Conservation (phyloP, 768 basidiomycete species). For the Tephrocybe rancida region DNA sequence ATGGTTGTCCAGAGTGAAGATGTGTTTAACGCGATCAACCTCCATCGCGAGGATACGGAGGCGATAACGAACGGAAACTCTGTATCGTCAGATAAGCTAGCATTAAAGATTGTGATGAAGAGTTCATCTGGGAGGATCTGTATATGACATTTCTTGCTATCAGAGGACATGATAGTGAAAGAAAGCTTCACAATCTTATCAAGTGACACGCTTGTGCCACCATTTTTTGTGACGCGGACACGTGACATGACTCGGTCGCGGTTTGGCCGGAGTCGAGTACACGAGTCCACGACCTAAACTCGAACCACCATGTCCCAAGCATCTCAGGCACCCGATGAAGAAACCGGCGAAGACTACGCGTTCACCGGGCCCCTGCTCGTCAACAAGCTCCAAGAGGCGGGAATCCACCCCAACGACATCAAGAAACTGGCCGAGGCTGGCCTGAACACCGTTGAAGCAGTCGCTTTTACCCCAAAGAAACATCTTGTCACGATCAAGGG, state of each 20-base stretch:
- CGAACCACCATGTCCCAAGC: constrained; percentile 54
- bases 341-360: constrained; percentile 57
- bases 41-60: neutral
- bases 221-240: constrained; percentile 13
- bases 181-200: too few relatives aligned
- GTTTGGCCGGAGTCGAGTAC: neutral
- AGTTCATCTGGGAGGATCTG: too few relatives aligned
- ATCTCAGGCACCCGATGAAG: constrained; percentile 45
- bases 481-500: constrained; percentile 88
- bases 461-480: constrained; percentile 98
- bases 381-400: constrained; percentile 83
- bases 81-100: neutral
- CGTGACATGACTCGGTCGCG: constrained; percentile 17
- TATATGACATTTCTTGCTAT: too few relatives aligned
- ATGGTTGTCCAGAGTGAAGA: neutral
- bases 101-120: too few relatives aligned
- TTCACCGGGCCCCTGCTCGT: constrained; percentile 85
- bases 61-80: neutral
- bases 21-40: neutral
- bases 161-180: too few relatives aligned
- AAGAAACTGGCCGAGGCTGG: constrained; percentile 95
- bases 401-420: constrained; percentile 88
- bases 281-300: constrained; percentile 6
- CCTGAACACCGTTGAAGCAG: constrained; percentile 90
- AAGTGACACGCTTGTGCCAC: too few relatives aligned